Evolutionary conservation across 345 rosid genomes (phyloP).

Genomic region (Sonneratia alba): DNA sequence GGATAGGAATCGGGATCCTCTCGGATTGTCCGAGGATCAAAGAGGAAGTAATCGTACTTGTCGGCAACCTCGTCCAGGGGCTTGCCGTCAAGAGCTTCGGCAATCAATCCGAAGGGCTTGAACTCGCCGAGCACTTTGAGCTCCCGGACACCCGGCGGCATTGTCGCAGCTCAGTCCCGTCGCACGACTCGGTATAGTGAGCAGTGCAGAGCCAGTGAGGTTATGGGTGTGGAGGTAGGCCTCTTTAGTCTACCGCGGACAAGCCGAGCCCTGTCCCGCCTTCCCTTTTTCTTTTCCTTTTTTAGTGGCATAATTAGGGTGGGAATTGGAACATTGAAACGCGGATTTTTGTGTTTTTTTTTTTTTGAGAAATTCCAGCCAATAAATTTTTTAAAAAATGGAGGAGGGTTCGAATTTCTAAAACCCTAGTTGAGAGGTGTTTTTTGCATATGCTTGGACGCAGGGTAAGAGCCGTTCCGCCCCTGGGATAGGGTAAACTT

Average conservation of each 20-base stretch:
- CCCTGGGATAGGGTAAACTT: too few species aligned
- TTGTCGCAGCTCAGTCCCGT: constrained; percentile 10
- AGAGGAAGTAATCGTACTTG: constrained; percentile 66
- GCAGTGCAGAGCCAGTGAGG: not conserved
- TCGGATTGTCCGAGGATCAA: constrained; percentile 48
- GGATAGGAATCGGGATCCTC: constrained; percentile 24
- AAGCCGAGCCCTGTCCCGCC: not conserved
- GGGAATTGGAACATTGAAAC: too few species aligned
- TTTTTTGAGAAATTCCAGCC: too few species aligned
- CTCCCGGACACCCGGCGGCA: constrained; percentile 60
- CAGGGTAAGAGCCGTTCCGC: too few species aligned
- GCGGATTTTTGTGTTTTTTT: too few species aligned
- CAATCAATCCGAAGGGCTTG: constrained; percentile 81
- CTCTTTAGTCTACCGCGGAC: not conserved
- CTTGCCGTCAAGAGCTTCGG: constrained; percentile 73
- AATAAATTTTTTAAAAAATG: too few species aligned
- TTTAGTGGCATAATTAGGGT: not conserved
- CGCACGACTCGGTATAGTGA: not conserved
- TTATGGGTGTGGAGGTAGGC: not conserved
- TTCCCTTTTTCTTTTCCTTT: not conserved
- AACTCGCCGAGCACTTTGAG: constrained; percentile 82
- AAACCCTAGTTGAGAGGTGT: too few species aligned
- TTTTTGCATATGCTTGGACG: too few species aligned
- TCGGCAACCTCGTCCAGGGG: constrained; percentile 27
- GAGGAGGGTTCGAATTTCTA: too few species aligned